phyloP scores from a whole-genome alignment of 2,329 filamentous ascomycete species.

The Elsinoe perseae region DNA sequence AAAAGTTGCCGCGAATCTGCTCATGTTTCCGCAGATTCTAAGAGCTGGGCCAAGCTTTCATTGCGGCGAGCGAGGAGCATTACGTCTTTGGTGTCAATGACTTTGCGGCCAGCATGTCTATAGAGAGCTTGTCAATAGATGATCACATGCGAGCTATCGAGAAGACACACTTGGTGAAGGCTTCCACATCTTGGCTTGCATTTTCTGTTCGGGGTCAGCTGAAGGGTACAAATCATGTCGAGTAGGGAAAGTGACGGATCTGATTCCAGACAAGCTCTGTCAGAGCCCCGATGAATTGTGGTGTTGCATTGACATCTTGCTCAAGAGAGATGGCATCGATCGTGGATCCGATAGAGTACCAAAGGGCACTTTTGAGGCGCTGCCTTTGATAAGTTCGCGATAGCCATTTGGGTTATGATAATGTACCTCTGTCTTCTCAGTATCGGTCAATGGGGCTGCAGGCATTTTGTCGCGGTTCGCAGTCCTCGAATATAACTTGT shows the following conservation, averaged over 20 bases:
- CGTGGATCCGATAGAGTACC: constrained; percentile 77
- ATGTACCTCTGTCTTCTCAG: constrained; percentile 8
- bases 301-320: constrained; percentile 71
- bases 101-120: constrained; percentile 72
- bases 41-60: constrained; percentile 68
- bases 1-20: background rate
- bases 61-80: constrained; percentile 81
- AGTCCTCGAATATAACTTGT: background rate
- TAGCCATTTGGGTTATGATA: background rate
- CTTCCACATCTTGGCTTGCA: constrained; percentile 50
- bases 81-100: constrained; percentile 78
- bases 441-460: constrained; percentile 7
- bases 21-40: constrained; percentile 44
- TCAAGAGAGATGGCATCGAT: constrained; percentile 75
- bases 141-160: background rate
- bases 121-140: constrained; percentile 19
- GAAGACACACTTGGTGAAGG: constrained; percentile 46
- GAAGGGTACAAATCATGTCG: background rate
- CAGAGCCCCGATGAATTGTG: constrained; percentile 46
- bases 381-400: constrained; percentile 31
- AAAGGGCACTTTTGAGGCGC: constrained; percentile 76
- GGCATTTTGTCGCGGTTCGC: background rate
- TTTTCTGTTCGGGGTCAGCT: constrained; percentile 17
- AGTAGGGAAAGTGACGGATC: constrained; percentile 52
- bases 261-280: constrained; percentile 85